These are phyloP conservation scores for Candida silvatica DNA, from an alignment of 805 yeast species.

Conservation along the genomic window DNA sequence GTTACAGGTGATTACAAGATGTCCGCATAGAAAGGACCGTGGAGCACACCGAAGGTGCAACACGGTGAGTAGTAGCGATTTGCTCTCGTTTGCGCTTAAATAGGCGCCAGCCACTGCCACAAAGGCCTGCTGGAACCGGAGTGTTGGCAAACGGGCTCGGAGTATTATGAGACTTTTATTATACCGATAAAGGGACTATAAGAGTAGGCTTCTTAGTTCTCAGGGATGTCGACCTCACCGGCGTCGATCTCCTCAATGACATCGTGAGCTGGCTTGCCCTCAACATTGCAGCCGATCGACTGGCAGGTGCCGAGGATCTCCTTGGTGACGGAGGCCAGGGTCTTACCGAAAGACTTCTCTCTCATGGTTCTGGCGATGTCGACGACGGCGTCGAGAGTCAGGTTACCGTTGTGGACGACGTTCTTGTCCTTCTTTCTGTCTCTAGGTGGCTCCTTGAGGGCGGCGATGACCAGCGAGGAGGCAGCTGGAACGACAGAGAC, in stretches of 20 bases:
- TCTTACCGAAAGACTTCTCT: conserved; percentile 97
- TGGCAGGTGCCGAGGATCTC: conserved; percentile 99
- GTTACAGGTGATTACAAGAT: conserved; percentile 21
- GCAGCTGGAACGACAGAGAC: conserved; percentile 99
- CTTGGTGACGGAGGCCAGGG: conserved; percentile 92
- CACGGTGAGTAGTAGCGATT: conserved; percentile 66
- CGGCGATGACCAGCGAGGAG: conserved; percentile 96
- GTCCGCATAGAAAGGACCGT: conserved; percentile 63
- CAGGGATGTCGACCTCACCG: conserved; percentile 95
- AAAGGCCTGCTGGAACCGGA: conserved; percentile 85
- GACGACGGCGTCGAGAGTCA: conserved; percentile 91
- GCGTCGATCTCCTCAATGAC: conserved; percentile 96
- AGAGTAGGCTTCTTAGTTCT: too few species aligned
- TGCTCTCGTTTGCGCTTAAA: conserved; percentile 80
- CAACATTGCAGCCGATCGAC: conserved; percentile 99
- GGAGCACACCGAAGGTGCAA: conserved; percentile 30
- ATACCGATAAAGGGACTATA: too few species aligned
- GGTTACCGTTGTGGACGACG: conserved; percentile 98
- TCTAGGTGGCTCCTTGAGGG: conserved; percentile 99
- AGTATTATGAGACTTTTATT: neutral
- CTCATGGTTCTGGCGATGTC: conserved; percentile 97
- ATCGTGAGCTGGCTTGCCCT: conserved; percentile 98
- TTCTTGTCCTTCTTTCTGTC: conserved; percentile 99
- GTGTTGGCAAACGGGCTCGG: conserved; percentile 77
- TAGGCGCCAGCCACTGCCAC: conserved; percentile 66